A percentile compares a stretch with the other conserved stretches of the same genome.
These are phyloP conservation scores for Pseudocercospora musae DNA, from an alignment of 2,329 filamentous ascomycete genomes.

Conservation along the genomic window DNA sequence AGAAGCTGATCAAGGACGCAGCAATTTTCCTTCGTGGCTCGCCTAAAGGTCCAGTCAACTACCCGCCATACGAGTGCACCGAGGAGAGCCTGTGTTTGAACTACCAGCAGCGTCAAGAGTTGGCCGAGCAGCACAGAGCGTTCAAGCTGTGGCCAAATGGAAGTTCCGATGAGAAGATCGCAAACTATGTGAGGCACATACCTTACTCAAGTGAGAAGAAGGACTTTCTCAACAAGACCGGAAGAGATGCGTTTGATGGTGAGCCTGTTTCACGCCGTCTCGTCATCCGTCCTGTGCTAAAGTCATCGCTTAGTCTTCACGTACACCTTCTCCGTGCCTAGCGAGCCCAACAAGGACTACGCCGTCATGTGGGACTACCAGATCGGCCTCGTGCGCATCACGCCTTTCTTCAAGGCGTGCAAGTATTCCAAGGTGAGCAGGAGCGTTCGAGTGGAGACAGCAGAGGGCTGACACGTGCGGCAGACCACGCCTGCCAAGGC, in stretches of 20 bases:
- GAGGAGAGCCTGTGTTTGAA: constrained; percentile 40
- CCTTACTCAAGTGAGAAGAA: constrained; percentile 96
- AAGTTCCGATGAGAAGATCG: constrained; percentile 42
- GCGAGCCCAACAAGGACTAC: constrained; percentile 50
- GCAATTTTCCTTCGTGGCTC: constrained; percentile 60
- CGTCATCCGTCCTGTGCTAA: background rate
- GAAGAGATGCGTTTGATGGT: constrained; percentile 87
- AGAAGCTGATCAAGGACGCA: constrained; percentile 64
- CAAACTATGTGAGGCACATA: constrained; percentile 61
- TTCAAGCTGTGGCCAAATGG: constrained; percentile 68
- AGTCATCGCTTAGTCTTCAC: constrained; percentile 62
- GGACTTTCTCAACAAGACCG: constrained; percentile 79
- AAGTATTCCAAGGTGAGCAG: constrained; percentile 75
- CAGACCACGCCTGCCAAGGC: constrained; percentile 89
- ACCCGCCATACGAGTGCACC: constrained; percentile 65
- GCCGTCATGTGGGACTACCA: constrained; percentile 97
- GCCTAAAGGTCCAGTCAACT: constrained; percentile 67
- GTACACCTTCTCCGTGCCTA: constrained; percentile 74
- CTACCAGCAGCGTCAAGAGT: constrained; percentile 38
- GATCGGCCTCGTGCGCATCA: constrained; percentile 87
- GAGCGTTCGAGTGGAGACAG: constrained; percentile 4
- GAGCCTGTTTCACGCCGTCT: constrained; percentile 28
- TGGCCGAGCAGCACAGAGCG: constrained; percentile 56
- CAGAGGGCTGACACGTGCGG: constrained; percentile 3
- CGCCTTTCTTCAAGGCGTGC: constrained; percentile 88